These are phyloP conservation scores for Cladobotryum protrusum DNA, from an alignment of 2,329 filamentous ascomycete genomes.

Conservation along the genomic window DNA sequence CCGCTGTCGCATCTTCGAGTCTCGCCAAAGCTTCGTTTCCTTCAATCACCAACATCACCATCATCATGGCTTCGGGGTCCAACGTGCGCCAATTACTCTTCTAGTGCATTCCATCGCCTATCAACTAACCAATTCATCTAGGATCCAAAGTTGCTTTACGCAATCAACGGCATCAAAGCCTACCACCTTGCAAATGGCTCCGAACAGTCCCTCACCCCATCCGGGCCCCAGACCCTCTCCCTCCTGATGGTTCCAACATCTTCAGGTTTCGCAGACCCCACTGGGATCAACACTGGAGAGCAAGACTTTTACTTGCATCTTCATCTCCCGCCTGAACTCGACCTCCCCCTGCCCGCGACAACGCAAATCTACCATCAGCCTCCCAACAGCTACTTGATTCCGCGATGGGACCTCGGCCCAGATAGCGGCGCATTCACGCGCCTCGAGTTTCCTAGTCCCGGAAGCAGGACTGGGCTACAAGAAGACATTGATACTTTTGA, in stretches of 20 bases:
- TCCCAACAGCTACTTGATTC: constrained; percentile 86
- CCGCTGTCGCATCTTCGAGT: background rate
- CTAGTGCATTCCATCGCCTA: background rate
- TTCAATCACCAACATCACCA: background rate
- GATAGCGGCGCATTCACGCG: constrained; percentile 86
- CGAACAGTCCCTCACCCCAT: constrained; percentile 74
- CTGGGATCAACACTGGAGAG: constrained; percentile 53
- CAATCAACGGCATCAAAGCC: constrained; percentile 78
- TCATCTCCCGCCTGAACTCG: constrained; percentile 88
- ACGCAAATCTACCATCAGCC: constrained; percentile 98
- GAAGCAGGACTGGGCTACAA: constrained; percentile 67
- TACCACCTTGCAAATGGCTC: constrained; percentile 87
- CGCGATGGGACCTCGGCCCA: constrained; percentile 86
- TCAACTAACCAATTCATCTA: constrained; percentile 9
- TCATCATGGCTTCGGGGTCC: background rate
- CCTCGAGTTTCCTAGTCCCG: constrained; percentile 78
- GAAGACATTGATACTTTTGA: constrained; percentile 96
- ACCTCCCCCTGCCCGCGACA: constrained; percentile 86
- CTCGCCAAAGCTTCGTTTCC: background rate
- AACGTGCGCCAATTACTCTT: background rate
- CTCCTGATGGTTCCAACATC: constrained; percentile 93
- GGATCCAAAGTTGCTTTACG: constrained; percentile 62
- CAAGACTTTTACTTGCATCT: constrained; percentile 97
- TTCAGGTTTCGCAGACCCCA: constrained; percentile 56
- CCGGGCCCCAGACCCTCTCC: constrained; percentile 84